These are phyloP conservation scores for Lobosporangium transversale DNA, from an alignment of 192 early-diverging fungal genomes.

Conservation along the genomic window DNA sequence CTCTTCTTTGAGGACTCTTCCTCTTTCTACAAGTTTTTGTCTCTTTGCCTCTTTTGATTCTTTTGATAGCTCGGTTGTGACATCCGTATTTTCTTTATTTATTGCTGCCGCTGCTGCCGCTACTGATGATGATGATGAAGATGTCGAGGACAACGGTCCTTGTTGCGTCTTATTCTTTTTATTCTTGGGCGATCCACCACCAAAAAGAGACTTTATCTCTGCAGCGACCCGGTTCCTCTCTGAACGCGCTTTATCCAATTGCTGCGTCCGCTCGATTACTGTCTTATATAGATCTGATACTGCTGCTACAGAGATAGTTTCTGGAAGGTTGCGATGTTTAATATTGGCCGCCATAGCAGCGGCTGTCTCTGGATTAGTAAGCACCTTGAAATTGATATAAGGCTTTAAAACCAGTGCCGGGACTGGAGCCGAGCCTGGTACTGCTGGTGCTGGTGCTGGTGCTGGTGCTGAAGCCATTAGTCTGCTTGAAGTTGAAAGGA, in stretches of 20 bases:
- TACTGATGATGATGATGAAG: background rate
- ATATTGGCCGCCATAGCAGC: conserved; percentile 57
- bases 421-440: background rate
- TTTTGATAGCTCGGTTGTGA: background rate
- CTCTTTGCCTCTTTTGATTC: conserved; percentile 17
- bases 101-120: too few species aligned
- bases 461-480: too few species aligned
- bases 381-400: conserved; percentile 68
- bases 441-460: background rate
- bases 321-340: conserved; percentile 62
- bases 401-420: conserved; percentile 38
- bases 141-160: too few species aligned
- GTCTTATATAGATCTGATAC: conserved; percentile 63
- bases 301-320: conserved; percentile 54
- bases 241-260: conserved; percentile 59
- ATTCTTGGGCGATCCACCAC: background rate
- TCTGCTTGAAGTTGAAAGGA: too few species aligned
- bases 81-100: too few species aligned
- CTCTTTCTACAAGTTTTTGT: conserved; percentile 57
- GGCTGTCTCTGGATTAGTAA: conserved; percentile 60
- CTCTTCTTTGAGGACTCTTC: conserved; percentile 65
- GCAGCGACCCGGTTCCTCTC: conserved; percentile 58
- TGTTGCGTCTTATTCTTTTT: conserved; percentile 20
- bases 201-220: conserved; percentile 39
- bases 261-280: conserved; percentile 48